phyloP scores from a whole-genome alignment of 2,329 filamentous ascomycete species.

The Zymoseptoria brevis region DNA sequence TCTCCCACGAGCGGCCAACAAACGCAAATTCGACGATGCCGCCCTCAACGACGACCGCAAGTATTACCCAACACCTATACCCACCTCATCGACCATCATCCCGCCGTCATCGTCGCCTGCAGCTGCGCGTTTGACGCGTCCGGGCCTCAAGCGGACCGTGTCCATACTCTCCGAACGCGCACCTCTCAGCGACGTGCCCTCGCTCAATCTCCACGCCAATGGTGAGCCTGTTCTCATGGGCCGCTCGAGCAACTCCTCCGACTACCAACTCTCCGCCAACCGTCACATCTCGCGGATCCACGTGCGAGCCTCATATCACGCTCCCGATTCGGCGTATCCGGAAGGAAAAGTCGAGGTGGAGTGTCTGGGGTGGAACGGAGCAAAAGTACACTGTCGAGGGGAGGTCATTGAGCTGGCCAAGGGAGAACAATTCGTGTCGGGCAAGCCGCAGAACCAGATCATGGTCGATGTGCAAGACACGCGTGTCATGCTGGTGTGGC shows the following conservation, averaged over 20 bases:
- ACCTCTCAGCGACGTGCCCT: constrained; percentile 76
- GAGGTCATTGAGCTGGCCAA: constrained; percentile 78
- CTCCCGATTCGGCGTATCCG: constrained; percentile 58
- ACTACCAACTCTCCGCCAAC: constrained; percentile 88
- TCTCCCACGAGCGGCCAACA: constrained; percentile 54
- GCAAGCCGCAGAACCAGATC: constrained; percentile 79
- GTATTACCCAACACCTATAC: constrained; percentile 82
- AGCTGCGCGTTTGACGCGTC: constrained; percentile 39
- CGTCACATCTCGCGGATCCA: constrained; percentile 89
- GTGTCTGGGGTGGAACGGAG: constrained; percentile 92
- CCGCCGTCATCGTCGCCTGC: constrained; percentile 82
- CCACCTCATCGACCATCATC: constrained; percentile 88
- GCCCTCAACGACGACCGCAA: constrained; percentile 46
- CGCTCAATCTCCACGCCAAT: constrained; percentile 69
- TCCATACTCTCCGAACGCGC: constrained; percentile 67
- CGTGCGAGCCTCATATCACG: constrained; percentile 76
- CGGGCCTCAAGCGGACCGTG: constrained; percentile 51
- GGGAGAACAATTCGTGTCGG: constrained; percentile 81
- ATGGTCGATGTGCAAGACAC: constrained; percentile 94
- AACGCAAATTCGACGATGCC: constrained; percentile 51
- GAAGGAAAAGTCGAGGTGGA: constrained; percentile 76
- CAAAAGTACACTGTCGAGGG: constrained; percentile 86
- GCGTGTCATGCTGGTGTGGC: constrained; percentile 84
- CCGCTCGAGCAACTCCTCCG: constrained; percentile 87
- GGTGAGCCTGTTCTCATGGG: constrained; percentile 82